Evolutionary conservation across 345 rosid genomes (phyloP).

Genomic region (Populus alba): DNA sequence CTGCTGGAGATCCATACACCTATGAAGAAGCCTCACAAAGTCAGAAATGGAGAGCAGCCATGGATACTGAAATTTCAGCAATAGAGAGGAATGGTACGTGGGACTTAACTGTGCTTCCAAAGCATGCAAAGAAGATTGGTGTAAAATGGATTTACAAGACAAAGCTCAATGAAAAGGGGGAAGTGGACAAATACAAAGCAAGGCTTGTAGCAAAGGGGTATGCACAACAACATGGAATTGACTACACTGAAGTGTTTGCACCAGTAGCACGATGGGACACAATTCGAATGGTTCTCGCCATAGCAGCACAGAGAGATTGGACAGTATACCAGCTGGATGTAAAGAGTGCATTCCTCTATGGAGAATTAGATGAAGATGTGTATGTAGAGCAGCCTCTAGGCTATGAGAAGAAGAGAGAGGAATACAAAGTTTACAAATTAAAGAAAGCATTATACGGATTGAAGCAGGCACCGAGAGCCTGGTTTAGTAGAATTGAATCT

Average conservation of each 20-base stretch:
- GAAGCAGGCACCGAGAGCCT: background rate
- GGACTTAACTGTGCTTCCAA: background rate
- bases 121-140: background rate
- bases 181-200: no score
- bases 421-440: background rate
- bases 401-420: background rate
- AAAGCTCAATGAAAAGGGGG: no score
- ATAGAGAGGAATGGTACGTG: background rate
- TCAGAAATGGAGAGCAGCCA: background rate
- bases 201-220: no score
- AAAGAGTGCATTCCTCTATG: background rate
- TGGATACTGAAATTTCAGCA: background rate
- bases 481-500: background rate
- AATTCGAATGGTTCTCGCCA: background rate
- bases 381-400: background rate
- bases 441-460: background rate
- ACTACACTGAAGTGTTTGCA: background rate
- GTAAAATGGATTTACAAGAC: background rate
- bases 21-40: background rate
- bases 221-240: no score
- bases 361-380: background rate
- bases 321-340: background rate
- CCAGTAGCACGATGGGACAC: background rate
- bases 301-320: background rate
- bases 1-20: background rate